A percentile compares a stretch with the other conserved stretches of the same genome.
Evolutionary conservation across 331 rosid genomes (phyloP).

Genomic region (Telfairia occidentalis): DNA sequence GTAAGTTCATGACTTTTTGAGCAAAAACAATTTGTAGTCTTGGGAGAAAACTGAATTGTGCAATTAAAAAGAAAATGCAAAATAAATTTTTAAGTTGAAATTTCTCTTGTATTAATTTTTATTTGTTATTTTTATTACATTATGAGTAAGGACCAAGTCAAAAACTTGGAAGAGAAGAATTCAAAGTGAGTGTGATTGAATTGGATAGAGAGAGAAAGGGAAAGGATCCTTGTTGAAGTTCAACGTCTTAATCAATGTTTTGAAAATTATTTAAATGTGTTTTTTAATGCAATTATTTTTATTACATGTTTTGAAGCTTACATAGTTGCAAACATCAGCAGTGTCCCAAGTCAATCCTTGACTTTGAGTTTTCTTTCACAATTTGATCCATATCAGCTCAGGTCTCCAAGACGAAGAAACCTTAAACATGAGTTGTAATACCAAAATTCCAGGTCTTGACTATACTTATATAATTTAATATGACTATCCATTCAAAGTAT

Average conservation of each 20-base stretch:
- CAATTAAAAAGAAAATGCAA: too few relatives aligned
- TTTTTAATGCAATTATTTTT: background rate
- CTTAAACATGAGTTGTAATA: background rate
- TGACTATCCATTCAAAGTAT: background rate
- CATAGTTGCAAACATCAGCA: background rate
- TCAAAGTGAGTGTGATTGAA: background rate
- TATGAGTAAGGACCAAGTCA: background rate
- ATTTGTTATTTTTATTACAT: background rate
- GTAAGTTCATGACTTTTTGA: background rate
- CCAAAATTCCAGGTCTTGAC: background rate
- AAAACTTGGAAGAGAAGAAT: background rate
- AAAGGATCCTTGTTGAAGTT: background rate
- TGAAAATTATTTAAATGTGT: background rate
- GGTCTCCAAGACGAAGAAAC: background rate
- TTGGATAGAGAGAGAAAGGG: constrained; percentile 10
- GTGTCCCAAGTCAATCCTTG: background rate
- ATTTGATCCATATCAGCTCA: background rate
- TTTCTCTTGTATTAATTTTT: background rate
- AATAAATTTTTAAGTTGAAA: too few relatives aligned
- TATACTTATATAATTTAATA: background rate
- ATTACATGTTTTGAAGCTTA: background rate
- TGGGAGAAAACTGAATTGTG: too few relatives aligned
- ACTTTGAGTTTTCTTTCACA: constrained; percentile 1
- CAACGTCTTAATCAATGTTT: background rate
- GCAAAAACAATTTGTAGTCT: too few relatives aligned